These are phyloP conservation scores for Penicillium paneum DNA, from an alignment of 2,329 filamentous ascomycete genomes.

Conservation along the genomic window DNA sequence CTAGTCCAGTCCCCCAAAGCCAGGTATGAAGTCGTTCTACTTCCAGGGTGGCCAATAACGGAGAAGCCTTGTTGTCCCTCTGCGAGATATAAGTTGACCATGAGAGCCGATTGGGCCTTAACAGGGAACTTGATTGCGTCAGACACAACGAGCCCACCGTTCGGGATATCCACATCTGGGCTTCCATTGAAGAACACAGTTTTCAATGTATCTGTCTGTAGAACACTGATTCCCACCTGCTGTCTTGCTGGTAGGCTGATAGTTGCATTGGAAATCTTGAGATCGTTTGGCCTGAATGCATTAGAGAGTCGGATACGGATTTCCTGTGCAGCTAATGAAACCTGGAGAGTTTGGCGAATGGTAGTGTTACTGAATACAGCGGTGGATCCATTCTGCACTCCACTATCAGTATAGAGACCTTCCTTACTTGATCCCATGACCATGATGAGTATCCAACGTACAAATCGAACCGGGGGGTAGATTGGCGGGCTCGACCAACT, in stretches of 20 bases:
- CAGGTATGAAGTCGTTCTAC: conserved; percentile 61
- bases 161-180: conserved; percentile 51
- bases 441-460: background rate
- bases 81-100: conserved; percentile 58
- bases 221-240: conserved; percentile 49
- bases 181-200: conserved; percentile 59
- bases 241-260: conserved; percentile 51
- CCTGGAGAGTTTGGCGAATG: conserved; percentile 63
- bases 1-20: conserved; percentile 56
- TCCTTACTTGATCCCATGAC: background rate
- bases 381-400: conserved; percentile 49
- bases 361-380: conserved; percentile 61
- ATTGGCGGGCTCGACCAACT: conserved; percentile 61
- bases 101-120: conserved; percentile 52
- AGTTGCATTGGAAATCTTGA: conserved; percentile 59
- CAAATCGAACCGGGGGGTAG: conserved; percentile 59
- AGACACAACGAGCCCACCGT: conserved; percentile 57
- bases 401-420: background rate
- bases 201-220: conserved; percentile 53
- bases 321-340: conserved; percentile 55
- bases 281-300: conserved; percentile 58
- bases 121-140: conserved; percentile 59
- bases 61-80: conserved; percentile 54
- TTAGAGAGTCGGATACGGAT: conserved; percentile 65
- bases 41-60: conserved; percentile 65